Evolutionary conservation across 768 basidiomycete species (phyloP).

Genomic region (Phlebiopsis flavidoalba): DNA sequence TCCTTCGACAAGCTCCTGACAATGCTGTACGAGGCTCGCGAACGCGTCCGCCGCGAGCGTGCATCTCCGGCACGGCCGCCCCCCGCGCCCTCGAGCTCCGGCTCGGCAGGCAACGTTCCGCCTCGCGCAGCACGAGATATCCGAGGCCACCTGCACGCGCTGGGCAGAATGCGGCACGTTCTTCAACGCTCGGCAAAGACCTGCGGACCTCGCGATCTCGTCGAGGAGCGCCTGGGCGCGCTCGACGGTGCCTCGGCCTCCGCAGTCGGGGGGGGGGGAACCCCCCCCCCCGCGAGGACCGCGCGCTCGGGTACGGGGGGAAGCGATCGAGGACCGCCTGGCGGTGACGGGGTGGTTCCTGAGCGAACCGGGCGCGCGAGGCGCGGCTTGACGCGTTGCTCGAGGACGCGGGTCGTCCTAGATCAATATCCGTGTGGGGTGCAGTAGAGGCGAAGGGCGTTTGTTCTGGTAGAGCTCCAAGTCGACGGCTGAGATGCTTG

Average conservation of each 20-base stretch:
- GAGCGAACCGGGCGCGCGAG: neutral
- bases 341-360: neutral
- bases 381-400: neutral
- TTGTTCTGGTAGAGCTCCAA: neutral
- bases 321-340: neutral
- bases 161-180: neutral
- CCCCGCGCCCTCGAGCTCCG: neutral
- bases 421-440: neutral
- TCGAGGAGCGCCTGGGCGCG: neutral
- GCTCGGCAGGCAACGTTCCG: neutral
- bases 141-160: neutral
- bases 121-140: neutral
- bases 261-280: too few species aligned
- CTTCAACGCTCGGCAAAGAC: neutral
- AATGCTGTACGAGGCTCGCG: neutral
- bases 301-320: neutral
- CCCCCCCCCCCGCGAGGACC: neutral
- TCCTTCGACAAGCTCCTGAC: neutral
- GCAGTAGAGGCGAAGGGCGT: neutral
- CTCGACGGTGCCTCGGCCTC: neutral
- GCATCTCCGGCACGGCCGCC: neutral
- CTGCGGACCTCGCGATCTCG: neutral
- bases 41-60: neutral
- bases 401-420: neutral
- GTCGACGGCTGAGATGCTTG: neutral